These are phyloP conservation scores for Xylaria grammica DNA, from an alignment of 495 filamentous ascomycete genomes.

Conservation along the genomic window DNA sequence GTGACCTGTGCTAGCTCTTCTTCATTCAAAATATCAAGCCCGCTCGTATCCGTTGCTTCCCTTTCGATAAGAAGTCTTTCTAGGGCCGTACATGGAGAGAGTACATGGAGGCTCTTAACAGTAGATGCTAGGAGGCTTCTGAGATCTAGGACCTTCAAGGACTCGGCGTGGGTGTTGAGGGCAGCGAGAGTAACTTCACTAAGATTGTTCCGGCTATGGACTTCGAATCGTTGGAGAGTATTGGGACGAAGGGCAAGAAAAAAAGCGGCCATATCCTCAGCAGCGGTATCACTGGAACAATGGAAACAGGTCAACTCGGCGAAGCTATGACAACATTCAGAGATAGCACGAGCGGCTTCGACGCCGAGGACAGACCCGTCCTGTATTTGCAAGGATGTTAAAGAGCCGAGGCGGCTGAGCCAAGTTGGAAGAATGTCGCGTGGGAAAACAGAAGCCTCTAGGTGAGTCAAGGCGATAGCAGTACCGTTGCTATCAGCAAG, in stretches of 20 bases:
- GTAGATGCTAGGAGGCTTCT: slow-evolving; percentile 52
- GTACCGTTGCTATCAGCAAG: slow-evolving; percentile 38
- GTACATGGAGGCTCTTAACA: slow-evolving; percentile 51
- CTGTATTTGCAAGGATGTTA: slow-evolving; percentile 57
- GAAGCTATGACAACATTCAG: slow-evolving; percentile 64
- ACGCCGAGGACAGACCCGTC: slow-evolving; percentile 62
- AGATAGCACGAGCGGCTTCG: slow-evolving; percentile 58
- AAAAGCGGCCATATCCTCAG: slow-evolving; percentile 62
- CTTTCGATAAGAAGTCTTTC: slow-evolving; percentile 58
- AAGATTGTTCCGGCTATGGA: slow-evolving; percentile 57
- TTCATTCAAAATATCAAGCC: slow-evolving; percentile 52
- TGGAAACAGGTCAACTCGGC: slow-evolving; percentile 62
- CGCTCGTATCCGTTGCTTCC: slow-evolving; percentile 28
- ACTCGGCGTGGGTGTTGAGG: slow-evolving; percentile 60
- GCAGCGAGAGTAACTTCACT: slow-evolving; percentile 61
- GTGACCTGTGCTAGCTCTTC: slow-evolving; percentile 58
- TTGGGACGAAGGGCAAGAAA: slow-evolving; percentile 61
- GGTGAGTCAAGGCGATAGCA: slow-evolving; percentile 52
- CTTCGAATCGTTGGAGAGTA: slow-evolving; percentile 63
- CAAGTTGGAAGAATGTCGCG: slow-evolving; percentile 39
- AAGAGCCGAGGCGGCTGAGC: slow-evolving; percentile 40
- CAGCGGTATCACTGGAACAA: slow-evolving; percentile 47
- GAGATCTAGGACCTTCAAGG: slow-evolving; percentile 62
- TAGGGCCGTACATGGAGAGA: slow-evolving; percentile 59
- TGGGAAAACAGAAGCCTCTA: slow-evolving; percentile 41